Percentiles rank a stretch among this genome's conserved stretches.
Evolutionary conservation across 1,139 yeast species (phyloP).

Genomic region (Suhomyces ambrosiae): DNA sequence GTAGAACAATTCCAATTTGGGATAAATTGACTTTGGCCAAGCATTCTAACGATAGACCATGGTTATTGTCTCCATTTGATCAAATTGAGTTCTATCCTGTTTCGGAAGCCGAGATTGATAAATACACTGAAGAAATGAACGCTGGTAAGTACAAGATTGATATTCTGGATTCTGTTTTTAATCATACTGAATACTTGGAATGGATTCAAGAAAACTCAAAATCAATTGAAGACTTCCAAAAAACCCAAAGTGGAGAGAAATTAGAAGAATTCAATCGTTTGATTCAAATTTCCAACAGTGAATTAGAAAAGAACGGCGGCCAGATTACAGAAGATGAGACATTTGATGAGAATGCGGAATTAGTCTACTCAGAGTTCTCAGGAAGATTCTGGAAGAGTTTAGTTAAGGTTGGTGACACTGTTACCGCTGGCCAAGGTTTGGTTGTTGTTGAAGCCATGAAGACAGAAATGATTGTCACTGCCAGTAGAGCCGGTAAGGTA

Average conservation of each 20-base stretch:
- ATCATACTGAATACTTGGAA: slow-evolving; percentile 71
- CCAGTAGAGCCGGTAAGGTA: slow-evolving; percentile 77
- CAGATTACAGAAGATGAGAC: slow-evolving; percentile 48
- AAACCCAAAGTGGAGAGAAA: slow-evolving; percentile 74
- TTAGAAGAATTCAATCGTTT: slow-evolving; percentile 80
- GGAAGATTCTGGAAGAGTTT: slow-evolving; percentile 97
- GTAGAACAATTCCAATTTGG: slow-evolving; percentile 97
- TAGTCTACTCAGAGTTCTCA: slow-evolving; percentile 90
- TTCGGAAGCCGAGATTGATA: slow-evolving; percentile 76
- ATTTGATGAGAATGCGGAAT: slow-evolving; percentile 73
- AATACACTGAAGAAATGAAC: slow-evolving; percentile 67
- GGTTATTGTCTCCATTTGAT: slow-evolving; percentile 90
- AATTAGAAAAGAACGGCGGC: slow-evolving; percentile 55
- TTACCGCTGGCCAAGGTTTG: slow-evolving; percentile 74
- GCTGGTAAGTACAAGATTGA: slow-evolving; percentile 81
- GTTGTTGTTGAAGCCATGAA: slow-evolving; percentile 97
- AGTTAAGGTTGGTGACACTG: slow-evolving; percentile 77
- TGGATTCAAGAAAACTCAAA: slow-evolving; percentile 77
- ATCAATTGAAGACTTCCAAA: slow-evolving; percentile 71
- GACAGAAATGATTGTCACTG: slow-evolving; percentile 88
- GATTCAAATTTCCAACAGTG: slow-evolving; percentile 82
- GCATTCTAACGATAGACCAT: slow-evolving; percentile 69
- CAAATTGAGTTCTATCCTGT: slow-evolving; percentile 95
- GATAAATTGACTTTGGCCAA: slow-evolving; percentile 81
- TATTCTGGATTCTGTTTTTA: slow-evolving; percentile 75